Evolutionary conservation across 192 early-diverging fungal genomes (phyloP), one percentile per base, ranked within the genome.

Genomic region (Mortierella alpina): DNA sequence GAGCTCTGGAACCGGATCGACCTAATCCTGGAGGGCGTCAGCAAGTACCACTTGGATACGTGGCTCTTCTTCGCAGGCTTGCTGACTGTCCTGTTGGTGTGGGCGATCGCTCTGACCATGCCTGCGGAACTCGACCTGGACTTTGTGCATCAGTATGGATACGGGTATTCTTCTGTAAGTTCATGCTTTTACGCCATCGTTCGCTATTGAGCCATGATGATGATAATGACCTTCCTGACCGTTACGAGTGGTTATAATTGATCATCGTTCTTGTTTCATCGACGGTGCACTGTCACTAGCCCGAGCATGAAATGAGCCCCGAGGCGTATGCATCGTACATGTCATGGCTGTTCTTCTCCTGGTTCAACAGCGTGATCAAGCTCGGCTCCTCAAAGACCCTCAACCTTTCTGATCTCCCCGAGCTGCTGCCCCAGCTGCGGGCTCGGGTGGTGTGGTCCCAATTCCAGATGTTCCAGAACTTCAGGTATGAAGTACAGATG

Each of bases 391-490:
- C 70, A 10, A 83, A 86, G 55, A 82, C 83, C 11, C 54, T 88
- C 18, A 68, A 78, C n/a, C 50, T 59, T 18, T 51, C 72, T 0
- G 87, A 88, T 67, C 44, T 88, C 13, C 83, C 84, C 10, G 74
- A 77, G 40, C 23, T 86, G 5, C 18, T 74, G 39, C 70, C 79
- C 7, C 49, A 64, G 20, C 64, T 75, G 31, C 75, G 82, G 40
- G 69, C 82, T 20, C 62, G 59, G n/a, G 71, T 66, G 14, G 49
- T 85, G 2, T 88, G 79, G 70, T 68, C 85, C 13, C 62, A 76
- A 15, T 83, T 84, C 51, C 77, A 80, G 55, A 68, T 64, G 45
- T 54, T 65, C 39, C 54, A 63, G 50, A 70, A 56, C 53, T 54
- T 20, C 15, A 68, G 52, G 75, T 72, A 65, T 22, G 23, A 18